These are phyloP conservation scores for Kwoniella botswanensis DNA, from an alignment of 768 basidiomycete species.

Conservation along the genomic window DNA sequence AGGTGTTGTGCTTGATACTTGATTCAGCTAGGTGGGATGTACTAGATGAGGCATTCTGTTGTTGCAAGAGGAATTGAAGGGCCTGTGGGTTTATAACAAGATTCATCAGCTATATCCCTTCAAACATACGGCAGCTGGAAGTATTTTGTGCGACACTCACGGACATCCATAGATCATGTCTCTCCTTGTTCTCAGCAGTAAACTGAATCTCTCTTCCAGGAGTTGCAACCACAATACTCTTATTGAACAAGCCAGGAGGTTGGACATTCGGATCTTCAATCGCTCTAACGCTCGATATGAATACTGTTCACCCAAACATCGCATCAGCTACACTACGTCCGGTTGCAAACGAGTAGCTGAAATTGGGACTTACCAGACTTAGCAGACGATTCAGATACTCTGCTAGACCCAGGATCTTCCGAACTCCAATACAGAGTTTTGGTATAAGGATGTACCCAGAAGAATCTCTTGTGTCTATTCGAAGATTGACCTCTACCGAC, in stretches of 20 bases:
- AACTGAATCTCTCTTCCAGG: constrained; percentile 97
- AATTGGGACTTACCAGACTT: constrained; percentile 81
- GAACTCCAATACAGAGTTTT: constrained; percentile 97
- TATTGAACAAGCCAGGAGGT: constrained; percentile 89
- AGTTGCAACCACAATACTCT: constrained; percentile 90
- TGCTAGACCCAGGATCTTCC: constrained; percentile 85
- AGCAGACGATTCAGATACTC: constrained; percentile 87
- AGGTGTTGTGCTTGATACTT: constrained; percentile 26
- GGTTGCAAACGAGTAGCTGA: not conserved
- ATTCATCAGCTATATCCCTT: not conserved
- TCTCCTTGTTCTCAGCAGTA: constrained; percentile 91
- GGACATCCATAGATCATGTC: constrained; percentile 96
- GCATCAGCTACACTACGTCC: not conserved
- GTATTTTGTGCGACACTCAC: constrained; percentile 61
- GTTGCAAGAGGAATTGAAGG: constrained; percentile 82
- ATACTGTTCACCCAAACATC: constrained; percentile 64
- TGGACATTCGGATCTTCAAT: constrained; percentile 96
- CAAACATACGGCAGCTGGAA: not conserved
- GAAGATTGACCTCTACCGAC: constrained; percentile 91
- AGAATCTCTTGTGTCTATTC: constrained; percentile 89
- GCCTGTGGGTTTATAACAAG: constrained; percentile 65
- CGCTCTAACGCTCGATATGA: constrained; percentile 87
- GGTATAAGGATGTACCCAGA: constrained; percentile 99
- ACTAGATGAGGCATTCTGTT: constrained; percentile 61
- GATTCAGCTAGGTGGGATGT: constrained; percentile 23